Evolutionary conservation across 371 early-diverging fungal species (phyloP).

Genomic region (Zychaea mexicana): DNA sequence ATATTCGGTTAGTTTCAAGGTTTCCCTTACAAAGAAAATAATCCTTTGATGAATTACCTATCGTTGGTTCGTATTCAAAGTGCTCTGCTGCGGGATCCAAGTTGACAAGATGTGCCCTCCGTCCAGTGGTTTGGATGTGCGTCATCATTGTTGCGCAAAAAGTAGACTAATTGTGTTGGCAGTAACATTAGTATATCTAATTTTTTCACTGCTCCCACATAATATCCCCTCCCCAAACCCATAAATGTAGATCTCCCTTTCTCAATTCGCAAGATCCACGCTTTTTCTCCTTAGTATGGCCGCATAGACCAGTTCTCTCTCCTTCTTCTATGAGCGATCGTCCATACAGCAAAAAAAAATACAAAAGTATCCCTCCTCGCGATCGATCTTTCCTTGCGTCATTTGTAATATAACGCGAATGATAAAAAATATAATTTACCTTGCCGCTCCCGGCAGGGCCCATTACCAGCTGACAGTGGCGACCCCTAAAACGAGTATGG

Average conservation of each 20-base stretch:
- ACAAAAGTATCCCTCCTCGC: background rate
- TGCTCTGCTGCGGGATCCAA: conserved; percentile 98
- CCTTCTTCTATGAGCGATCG: conserved; percentile 1
- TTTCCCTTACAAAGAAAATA: background rate
- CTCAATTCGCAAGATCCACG: background rate
- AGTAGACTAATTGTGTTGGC: conserved; percentile 74
- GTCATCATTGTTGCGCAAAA: conserved; percentile 95
- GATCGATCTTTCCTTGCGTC: background rate
- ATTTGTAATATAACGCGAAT: background rate
- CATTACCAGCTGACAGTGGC: conserved; percentile 96
- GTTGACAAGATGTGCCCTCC: conserved; percentile 93
- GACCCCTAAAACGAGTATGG: conserved; percentile 60
- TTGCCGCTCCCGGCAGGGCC: conserved; percentile 97
- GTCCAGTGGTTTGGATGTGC: conserved; percentile 81
- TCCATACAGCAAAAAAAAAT: background rate
- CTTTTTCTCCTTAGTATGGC: background rate
- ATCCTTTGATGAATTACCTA: conserved; percentile 47
- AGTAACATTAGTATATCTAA: background rate
- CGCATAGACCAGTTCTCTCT: background rate
- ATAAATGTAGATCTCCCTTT: background rate
- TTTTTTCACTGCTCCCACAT: background rate
- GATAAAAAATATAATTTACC: conserved; percentile 41
- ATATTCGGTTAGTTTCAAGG: background rate
- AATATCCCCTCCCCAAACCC: background rate
- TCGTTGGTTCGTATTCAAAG: conserved; percentile 90